Conservation (phyloP, 208 protist genomes). For the Trypanosoma congolense region DNA sequence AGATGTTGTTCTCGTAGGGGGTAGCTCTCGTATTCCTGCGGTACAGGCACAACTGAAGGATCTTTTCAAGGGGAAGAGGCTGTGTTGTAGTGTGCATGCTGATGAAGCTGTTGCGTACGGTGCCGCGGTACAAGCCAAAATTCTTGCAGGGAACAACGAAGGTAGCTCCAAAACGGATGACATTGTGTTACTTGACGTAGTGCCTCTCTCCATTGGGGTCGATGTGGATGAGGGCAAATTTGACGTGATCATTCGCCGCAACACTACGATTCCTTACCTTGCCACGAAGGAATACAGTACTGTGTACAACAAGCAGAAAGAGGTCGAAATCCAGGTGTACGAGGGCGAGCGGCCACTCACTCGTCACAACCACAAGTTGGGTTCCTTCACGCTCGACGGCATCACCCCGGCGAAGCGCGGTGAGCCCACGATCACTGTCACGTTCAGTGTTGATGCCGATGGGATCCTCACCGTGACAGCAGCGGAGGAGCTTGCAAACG, state of each 20-base stretch:
- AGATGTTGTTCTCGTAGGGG: constrained; percentile 94
- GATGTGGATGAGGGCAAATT: constrained; percentile 95
- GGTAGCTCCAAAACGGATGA: constrained; percentile 70
- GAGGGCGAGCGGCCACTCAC: constrained; percentile 98
- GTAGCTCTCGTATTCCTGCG: constrained; percentile 96
- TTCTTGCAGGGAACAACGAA: constrained; percentile 22
- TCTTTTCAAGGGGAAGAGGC: constrained; percentile 71
- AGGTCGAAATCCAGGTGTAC: constrained; percentile 99
- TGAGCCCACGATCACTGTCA: constrained; percentile 97
- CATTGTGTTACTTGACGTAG: constrained; percentile 95
- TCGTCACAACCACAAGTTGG: constrained; percentile 98
- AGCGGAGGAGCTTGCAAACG: constrained; percentile 91
- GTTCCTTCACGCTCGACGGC: constrained; percentile 85
- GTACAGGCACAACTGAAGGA: constrained; percentile 84
- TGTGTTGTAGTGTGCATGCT: constrained; percentile 91
- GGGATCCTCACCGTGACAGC: constrained; percentile 97
- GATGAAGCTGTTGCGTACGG: constrained; percentile 99
- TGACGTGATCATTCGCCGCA: constrained; percentile 83
- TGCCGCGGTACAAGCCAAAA: constrained; percentile 98
- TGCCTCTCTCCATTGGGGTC: constrained; percentile 95
- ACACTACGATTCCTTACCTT: constrained; percentile 85
- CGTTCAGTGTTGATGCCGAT: constrained; percentile 97
- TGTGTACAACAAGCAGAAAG: constrained; percentile 96
- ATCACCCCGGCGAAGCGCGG: constrained; percentile 96
- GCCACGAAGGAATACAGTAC: constrained; percentile 95